Base-by-base conservation (phyloP, 805 yeast species). In the Yarrowia sp. region DNA sequence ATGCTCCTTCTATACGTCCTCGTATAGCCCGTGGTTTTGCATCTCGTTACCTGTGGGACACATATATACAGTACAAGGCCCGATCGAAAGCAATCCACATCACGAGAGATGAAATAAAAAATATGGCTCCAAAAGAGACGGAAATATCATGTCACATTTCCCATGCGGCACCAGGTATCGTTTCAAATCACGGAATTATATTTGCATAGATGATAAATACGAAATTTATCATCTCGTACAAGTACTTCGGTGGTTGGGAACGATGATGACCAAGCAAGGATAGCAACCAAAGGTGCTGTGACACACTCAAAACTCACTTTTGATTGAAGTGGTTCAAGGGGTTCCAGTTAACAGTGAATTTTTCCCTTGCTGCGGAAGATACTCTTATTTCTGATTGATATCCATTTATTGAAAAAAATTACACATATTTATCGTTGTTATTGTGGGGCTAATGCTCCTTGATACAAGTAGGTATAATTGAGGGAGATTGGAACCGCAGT, bases 1-100 rank as follows among this genome's bases (percentile, higher is more conserved):
- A 25, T 18, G n/a, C 33, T 18, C 33, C 49, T 42, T 42, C 49
- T 42, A 42, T 42, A 42, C 49, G 49, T 42, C 49, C 49, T 42
- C 49, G 49, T 42, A 42, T 42, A 42, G 49, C 32, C 33, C 8
- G 27, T 19, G 27, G 47, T 9, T 22, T 24, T 42, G 32, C 32
- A 42, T 42, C 47, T 24, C 46, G 31, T n/a, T n/a, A 31, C 24
- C 19, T n/a, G 46, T 35, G 39, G 14, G 14, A 18, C 25, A 38
- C 4, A 8, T 9, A 24, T 41, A 41, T 42, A 5, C 47, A 42
- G 47, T 42, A 42, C 33, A 25, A 42, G 32, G 9, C 32, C 10
- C 19, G 32, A 12, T 16, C n/a, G 22, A 12, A n/a, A 39, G 27
- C 46, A 24, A 41, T 3, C 19, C 18, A n/a, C n/a, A 16, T 19